Evolutionary conservation across 331 rosid species (phyloP), one percentile per base, ranked within the genome.

Genomic region (Cydonia oblonga): DNA sequence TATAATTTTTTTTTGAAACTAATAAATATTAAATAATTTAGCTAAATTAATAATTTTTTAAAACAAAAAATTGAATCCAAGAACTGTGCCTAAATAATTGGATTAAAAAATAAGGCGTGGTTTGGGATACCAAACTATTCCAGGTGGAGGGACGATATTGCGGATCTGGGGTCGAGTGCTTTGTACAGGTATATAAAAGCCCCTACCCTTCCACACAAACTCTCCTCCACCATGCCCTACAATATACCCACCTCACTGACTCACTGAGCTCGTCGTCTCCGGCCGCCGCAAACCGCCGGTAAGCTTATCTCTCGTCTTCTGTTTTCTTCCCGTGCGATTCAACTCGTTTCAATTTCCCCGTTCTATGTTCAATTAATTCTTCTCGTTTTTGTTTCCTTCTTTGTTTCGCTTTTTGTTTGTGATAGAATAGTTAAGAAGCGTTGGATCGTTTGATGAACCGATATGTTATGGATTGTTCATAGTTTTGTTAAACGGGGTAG

Each of bases 191-290:
- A 57, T 71, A 57, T 69, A 58, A 15, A 35, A 46, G 1, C 3
- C 40, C 7, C 6, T 30, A 15, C 8, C 20, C 5, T 40, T 35
- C 14, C 44, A 9, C 18, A 18, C 75, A 1, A 8, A 9, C 65
- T 3, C 51, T 10, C 63, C 28, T 20, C 35, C 56, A 58, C 56
- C 66, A 12, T 42, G 22, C 68, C 46, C 76, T 42, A 72, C 28
- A 38, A 2, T 35, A 35, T 9, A 5, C 57, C 8, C 22, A 8
- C 24, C 14, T 6, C 14, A 18, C 29, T 72, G 40, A 35, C 29
- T 38, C 76, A 72, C 68, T 42, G 46, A 72, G 68, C 68, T 61
- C 20, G 23, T 61, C 54, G 54, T 70, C 40, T 19, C 54, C 76
- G 46, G 42, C 10, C 59, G 76, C 9, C 30, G 11, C 29, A 19